These are phyloP conservation scores for Colletotrichum cordylinicola DNA, from an alignment of 2,329 filamentous ascomycete genomes.

Conservation along the genomic window DNA sequence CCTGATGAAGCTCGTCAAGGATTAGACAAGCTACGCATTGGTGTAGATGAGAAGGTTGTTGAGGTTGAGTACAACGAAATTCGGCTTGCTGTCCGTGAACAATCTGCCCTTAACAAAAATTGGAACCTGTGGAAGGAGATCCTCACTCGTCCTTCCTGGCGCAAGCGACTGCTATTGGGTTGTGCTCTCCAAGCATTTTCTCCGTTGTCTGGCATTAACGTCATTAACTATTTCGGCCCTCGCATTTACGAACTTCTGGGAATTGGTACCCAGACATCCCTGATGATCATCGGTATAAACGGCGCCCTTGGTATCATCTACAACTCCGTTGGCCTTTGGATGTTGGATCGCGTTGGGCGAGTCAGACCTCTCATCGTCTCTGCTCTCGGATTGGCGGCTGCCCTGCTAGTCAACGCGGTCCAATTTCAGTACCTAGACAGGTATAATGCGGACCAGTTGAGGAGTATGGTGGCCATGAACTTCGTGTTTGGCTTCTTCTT, in stretches of 20 bases:
- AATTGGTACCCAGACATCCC: constrained; percentile 46
- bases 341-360: constrained; percentile 52
- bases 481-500: constrained; percentile 37
- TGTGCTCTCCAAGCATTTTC: constrained; percentile 55
- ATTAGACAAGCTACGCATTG: constrained; percentile 36
- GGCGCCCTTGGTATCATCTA: constrained; percentile 54
- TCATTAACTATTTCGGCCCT: constrained; percentile 42
- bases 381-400: constrained; percentile 31
- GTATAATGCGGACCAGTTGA: constrained; percentile 29
- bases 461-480: constrained; percentile 37
- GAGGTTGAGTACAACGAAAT: constrained; percentile 48
- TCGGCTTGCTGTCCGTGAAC: constrained; percentile 35
- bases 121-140: constrained; percentile 44
- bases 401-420: constrained; percentile 32
- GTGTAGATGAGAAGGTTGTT: constrained; percentile 35
- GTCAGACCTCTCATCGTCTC: constrained; percentile 52
- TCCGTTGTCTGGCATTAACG: constrained; percentile 41
- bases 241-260: constrained; percentile 49
- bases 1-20: constrained; percentile 36
- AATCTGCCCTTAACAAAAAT: constrained; percentile 34
- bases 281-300: constrained; percentile 57
- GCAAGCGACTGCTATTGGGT: constrained; percentile 50
- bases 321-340: constrained; percentile 49
- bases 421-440: constrained; percentile 30
- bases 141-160: constrained; percentile 47